Conservation (phyloP, 1,284 basidiomycete species). For the Coniophora puteana region DNA sequence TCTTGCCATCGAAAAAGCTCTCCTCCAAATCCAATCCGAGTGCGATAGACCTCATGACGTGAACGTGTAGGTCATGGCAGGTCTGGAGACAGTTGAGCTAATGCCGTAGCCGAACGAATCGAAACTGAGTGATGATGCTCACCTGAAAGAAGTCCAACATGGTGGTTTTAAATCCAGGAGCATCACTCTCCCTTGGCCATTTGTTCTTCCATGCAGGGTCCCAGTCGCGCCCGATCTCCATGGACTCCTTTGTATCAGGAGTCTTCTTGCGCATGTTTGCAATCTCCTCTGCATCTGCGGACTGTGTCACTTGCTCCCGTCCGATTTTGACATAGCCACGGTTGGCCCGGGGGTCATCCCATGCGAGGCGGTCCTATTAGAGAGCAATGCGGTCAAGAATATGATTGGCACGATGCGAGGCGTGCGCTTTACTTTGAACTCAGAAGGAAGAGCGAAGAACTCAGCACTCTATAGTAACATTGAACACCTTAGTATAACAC, state of each 20-base stretch:
- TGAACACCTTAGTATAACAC: neutral
- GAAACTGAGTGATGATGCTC: conserved; percentile 9
- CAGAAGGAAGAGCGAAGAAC: conserved; percentile 67
- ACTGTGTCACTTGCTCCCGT: conserved; percentile 78
- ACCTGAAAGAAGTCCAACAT: conserved; percentile 76
- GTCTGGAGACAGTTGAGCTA: conserved; percentile 34
- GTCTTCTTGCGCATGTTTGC: conserved; percentile 64
- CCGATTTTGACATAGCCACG: conserved; percentile 80
- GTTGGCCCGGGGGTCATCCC: conserved; percentile 81
- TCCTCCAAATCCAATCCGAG: conserved; percentile 72
- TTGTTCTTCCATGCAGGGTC: conserved; percentile 71
- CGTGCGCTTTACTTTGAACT: conserved; percentile 49
- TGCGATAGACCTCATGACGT: conserved; percentile 80
- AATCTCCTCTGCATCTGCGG: conserved; percentile 69
- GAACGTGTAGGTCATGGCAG: conserved; percentile 71
- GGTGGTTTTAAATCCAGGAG: conserved; percentile 62
- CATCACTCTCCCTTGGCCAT: conserved; percentile 69
- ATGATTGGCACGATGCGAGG: neutral
- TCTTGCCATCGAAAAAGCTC: conserved; percentile 68
- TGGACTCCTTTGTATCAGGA: conserved; percentile 79
- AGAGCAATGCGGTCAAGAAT: neutral
- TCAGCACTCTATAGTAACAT: conserved; percentile 51
- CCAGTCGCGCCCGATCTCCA: conserved; percentile 85
- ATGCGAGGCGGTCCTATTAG: conserved; percentile 54
- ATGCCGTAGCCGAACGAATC: neutral